phyloP scores from a whole-genome alignment of 1,284 basidiomycete genomes.

The Schizophyllum commune region DNA sequence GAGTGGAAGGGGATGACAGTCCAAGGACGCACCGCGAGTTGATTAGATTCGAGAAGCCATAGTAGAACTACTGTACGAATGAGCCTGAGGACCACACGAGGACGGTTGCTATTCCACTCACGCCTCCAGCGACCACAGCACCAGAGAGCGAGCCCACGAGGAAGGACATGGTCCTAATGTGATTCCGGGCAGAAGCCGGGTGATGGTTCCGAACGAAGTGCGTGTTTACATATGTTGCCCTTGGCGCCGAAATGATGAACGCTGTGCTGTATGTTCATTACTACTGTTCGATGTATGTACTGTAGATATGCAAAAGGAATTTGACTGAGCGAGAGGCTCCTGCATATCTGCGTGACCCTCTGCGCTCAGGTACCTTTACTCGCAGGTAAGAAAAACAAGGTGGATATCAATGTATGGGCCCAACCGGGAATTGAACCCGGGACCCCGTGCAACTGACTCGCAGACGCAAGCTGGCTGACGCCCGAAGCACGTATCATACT shows the following conservation, averaged over 20 bases:
- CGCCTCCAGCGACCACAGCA: constrained; percentile 50
- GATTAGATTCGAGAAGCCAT: constrained; percentile 54
- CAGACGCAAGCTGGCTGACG: background rate
- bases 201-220: background rate
- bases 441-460: background rate
- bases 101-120: constrained; percentile 17
- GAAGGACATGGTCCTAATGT: constrained; percentile 31
- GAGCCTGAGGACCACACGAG: background rate
- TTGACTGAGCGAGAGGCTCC: no score
- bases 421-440: background rate
- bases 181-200: no score
- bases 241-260: no score
- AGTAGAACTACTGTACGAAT: constrained; percentile 39
- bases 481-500: background rate
- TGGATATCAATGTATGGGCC: no score
- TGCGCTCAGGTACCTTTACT: no score
- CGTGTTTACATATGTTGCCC: background rate
- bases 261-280: no score
- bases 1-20: background rate
- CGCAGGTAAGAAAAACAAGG: no score
- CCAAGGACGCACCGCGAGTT: constrained; percentile 33
- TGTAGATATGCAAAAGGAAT: no score
- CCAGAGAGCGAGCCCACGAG: constrained; percentile 50
- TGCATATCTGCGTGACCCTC: no score
- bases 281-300: no score